Evolutionary conservation across 805 yeast genomes (phyloP).

Genomic region (Lachancea cidri): DNA sequence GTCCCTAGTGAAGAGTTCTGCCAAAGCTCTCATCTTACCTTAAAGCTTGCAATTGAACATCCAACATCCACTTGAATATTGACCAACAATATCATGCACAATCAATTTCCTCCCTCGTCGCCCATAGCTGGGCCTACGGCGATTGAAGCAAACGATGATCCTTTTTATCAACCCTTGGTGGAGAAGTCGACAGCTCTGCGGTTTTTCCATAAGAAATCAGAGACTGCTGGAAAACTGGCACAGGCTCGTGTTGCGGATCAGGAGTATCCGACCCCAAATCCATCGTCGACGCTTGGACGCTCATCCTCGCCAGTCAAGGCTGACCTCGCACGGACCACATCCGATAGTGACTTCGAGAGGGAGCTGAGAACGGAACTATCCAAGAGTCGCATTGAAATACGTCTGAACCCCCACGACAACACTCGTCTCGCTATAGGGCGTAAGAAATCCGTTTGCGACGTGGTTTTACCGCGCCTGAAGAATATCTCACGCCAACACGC

Average conservation of each 20-base stretch:
- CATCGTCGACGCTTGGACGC: constrained; percentile 51
- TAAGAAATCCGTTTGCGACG: constrained; percentile 27
- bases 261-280: constrained; percentile 67
- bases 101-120: constrained; percentile 37
- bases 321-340: constrained; percentile 5
- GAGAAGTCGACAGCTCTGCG: constrained; percentile 17
- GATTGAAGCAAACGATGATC: constrained; percentile 13
- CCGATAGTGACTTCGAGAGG: constrained; percentile 9
- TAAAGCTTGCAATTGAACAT: too few relatives aligned
- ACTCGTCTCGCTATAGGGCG: constrained; percentile 29
- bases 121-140: constrained; percentile 26
- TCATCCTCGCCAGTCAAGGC: constrained; percentile 34
- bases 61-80: too few relatives aligned
- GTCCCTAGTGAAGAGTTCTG: neutral
- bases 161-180: constrained; percentile 12
- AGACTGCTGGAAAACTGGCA: constrained; percentile 5
- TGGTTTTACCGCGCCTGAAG: constrained; percentile 28
- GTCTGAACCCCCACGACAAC: constrained; percentile 16
- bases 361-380: constrained; percentile 3
- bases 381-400: constrained; percentile 9
- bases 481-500: constrained; percentile 33
- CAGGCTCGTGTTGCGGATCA: constrained; percentile 16
- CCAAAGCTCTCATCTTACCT: too few relatives aligned
- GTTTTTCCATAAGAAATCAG: constrained; percentile 10
- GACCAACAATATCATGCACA: constrained; percentile 6